Base-by-base conservation (phyloP, 1,139 yeast species). In the Debaryomyces nepalensis region DNA sequence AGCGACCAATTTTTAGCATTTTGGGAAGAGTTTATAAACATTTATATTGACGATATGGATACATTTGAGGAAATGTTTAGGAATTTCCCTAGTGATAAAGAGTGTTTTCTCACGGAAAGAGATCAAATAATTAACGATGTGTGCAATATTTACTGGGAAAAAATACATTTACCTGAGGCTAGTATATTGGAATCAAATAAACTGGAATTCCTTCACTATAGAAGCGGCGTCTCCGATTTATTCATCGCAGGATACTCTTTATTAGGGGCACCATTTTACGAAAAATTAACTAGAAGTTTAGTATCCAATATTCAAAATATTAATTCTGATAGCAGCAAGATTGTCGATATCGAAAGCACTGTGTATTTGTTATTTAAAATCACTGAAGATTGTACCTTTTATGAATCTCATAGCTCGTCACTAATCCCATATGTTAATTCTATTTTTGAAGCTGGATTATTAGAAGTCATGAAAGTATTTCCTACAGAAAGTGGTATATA, bases 21-120 rank as follows among this genome's bases (percentile, higher is more conserved):
- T 56, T 93, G 98, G 98, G 78, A 79, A 41, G 84, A 82, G 44
- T 70, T 86, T 41, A 81, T 84, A 7, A 95, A 87, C 47, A 73
- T 79, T 1, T 79, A 77, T 44, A 65, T 75, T 14, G 84, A 79
- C 50, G 84, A 80, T 43, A 73, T 63, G n/a, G 84, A 69, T 14
- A 50, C 67, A 0, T 54, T 78, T n/a, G 52, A 60, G 37, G 57
- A 58, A 11, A 37, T 68, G 2, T 51, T 76, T 16, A 61, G 63
- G 10, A 48, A 56, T 11, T 63, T 63, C 35, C 45, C 52, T 6
- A 49, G 44, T 2, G 55, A 54, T 3, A 48, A 64, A 23, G 45
- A 47, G 1, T 41, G 42, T 5, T 68, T 72, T 33, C 51, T 63
- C 7, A 34, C 43, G 5, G 65, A 65, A 29, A 62, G 78, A 23